Evolutionary conservation across 2,329 filamentous ascomycete species (phyloP).

Genomic region (Penicillium sp.): DNA sequence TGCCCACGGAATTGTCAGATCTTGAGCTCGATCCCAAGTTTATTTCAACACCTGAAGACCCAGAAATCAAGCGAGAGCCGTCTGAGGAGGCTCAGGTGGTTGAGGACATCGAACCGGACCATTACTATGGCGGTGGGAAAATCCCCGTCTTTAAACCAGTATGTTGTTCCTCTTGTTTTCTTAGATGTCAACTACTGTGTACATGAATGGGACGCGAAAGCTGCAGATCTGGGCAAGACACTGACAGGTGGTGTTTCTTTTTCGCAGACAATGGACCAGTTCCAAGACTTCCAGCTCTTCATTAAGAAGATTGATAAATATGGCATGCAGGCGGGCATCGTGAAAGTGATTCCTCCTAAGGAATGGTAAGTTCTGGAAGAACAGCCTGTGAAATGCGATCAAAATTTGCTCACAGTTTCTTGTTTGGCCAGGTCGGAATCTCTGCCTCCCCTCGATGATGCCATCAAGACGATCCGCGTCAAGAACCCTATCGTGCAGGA

Average conservation of each 20-base stretch:
- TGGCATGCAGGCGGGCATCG: constrained; percentile 94
- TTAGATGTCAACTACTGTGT: not conserved
- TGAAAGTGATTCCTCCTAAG: constrained; percentile 87
- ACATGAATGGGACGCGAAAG: too few species aligned
- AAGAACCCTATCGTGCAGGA: constrained; percentile 98
- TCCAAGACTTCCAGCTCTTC: constrained; percentile 86
- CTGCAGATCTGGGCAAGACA: not conserved
- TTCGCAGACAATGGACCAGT: constrained; percentile 75
- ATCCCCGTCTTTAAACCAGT: constrained; percentile 90
- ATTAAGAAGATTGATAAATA: constrained; percentile 86
- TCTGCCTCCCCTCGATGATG: constrained; percentile 71
- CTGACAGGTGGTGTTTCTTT: constrained; percentile 1
- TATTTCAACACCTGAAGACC: constrained; percentile 20
- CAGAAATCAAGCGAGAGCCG: constrained; percentile 34
- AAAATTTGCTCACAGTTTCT: constrained; percentile 8
- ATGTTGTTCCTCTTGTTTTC: constrained; percentile 24
- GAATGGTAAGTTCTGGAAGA: constrained; percentile 67
- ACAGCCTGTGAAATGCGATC: not conserved
- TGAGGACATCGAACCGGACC: constrained; percentile 70
- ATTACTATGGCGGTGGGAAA: constrained; percentile 75
- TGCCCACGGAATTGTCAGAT: constrained; percentile 38
- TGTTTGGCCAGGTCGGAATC: constrained; percentile 52
- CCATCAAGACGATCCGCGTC: constrained; percentile 85
- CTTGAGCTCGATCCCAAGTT: constrained; percentile 35
- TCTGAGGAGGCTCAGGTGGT: constrained; percentile 71